Base-by-base conservation (phyloP, 495 filamentous ascomycete species). In the Talaromyces proteolyticus region DNA sequence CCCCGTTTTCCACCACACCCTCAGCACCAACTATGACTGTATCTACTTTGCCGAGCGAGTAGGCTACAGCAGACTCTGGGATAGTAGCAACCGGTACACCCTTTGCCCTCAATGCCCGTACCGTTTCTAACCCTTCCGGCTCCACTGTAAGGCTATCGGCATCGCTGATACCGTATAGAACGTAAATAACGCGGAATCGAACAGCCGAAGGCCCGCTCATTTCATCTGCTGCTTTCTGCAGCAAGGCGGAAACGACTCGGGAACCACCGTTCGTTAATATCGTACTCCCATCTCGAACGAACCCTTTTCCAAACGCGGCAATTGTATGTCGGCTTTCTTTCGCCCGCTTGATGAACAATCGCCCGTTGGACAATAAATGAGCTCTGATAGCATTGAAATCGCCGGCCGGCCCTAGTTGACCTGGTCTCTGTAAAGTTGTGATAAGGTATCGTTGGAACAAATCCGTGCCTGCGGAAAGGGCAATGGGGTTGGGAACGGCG, bases 361-460 rank as follows among this genome's bases (percentile, higher is more conserved):
- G 78, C 1, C 87, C 84, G 67, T 96, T 96, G 40, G 78, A 80
- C 44, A 96, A 68, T 6, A 98, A 71, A 60, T 95, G 90, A 56
- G 81, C 78, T 47, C 89, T 79, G 24, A 94, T 87, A 24, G 84
- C 79, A 37, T 87, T 85, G 62, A 98, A 96, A 61, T 89, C 87
- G 1, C 75, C 76, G 4, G 74, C 76, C 5, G 76, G 74, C 5
- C 77, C 78, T 5, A 71, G 55, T 49, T 71, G 64, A 8, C 70
- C 69, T 3, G 79, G 78, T 17, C 78, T 64, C 58, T 84, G 79
- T 57, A 86, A 68, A 36, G 81, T 81, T 38, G 78, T 80, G 50
- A 95, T 86, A 42, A 98, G 80, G 68, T 92, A 98, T 59, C 90
- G 84, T 65, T 93, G 90, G 74, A 97, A 97, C 50, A 96, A 78